Base-by-base conservation (phyloP, 2,329 filamentous ascomycete genomes). In the Penicillium sp. region DNA sequence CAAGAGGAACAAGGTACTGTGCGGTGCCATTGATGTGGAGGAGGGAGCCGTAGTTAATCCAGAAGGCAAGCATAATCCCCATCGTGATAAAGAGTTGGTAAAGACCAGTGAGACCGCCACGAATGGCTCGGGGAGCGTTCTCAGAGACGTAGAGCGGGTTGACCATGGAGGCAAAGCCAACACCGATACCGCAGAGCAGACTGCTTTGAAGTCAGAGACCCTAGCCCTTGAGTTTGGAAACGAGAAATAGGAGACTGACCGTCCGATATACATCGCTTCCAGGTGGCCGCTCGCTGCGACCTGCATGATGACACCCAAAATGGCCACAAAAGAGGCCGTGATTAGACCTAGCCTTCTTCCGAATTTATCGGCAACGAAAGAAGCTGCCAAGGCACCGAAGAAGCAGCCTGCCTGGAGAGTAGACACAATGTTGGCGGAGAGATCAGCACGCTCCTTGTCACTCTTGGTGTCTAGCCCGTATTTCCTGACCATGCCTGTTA, bases 341-440 rank as follows among this genome's bases (percentile, higher is more conserved):
- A 91, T 81, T 31, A 92, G 79, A 26, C 82, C 81, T 15, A 66
- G 69, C 50, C 84, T 84, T 56, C 88, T 83, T 17, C 88, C 88
- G 67, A 76, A 85, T 66, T 72, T 72, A 60, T 82, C 79, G 5
- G 80, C 76, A 8, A 71, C 55, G 2, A 64, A 69, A 41, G 71
- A 72, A 26, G 78, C 83, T 58, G 85, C 64, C 64, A 91, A 81
- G 62, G 87, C 87, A 41, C 88, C 88, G 56, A 85, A 80, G 73
- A 91, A 90, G 64, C 87, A 89, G 55, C 89, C 89, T 47, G 85
- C 88, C 75, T 91, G 88, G 9, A 91, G 82, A 0, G 86, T 89
- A n/a, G 88, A 90, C 30, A 90, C 89, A 61, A 91, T 88, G 71
- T 90, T 90, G 66, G 88, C 86, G 51, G 84, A 84, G 52, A 90